These are phyloP conservation scores for Nemophila menziesii DNA, from an alignment of 257 asterid species.

Conservation along the genomic window DNA sequence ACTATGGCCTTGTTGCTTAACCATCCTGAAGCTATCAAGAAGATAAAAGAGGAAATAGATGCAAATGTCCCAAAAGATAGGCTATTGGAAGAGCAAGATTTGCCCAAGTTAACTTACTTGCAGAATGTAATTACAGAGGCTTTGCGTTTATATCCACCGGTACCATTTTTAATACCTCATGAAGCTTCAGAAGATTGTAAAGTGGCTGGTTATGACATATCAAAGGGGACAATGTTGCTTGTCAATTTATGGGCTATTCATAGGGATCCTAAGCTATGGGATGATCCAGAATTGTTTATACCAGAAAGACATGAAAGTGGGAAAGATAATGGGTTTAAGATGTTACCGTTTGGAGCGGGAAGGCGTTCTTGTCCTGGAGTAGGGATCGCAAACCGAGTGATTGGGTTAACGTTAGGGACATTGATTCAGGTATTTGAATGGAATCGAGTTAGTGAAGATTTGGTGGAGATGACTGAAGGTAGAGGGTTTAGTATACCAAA, in stretches of 20 bases:
- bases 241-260: conserved; percentile 6
- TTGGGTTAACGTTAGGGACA: neutral
- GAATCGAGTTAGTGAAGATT: conserved; percentile 4
- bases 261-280: neutral
- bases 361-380: conserved; percentile 11
- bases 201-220: conserved; percentile 3
- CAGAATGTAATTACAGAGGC: neutral
- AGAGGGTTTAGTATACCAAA: conserved; percentile 4
- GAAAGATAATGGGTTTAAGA: neutral
- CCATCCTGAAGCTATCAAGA: conserved; percentile 1
- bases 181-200: neutral
- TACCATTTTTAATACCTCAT: neutral
- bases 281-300: neutral
- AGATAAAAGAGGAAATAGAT: conserved; percentile 1
- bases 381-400: neutral
- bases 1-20: conserved; percentile 1
- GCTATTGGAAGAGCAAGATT: neutral
- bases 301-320: conserved; percentile 5
- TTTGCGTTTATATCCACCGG: neutral
- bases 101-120: neutral
- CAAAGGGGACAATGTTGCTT: neutral
- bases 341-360: conserved; percentile 10
- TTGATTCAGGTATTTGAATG: conserved; percentile 11
- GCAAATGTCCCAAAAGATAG: neutral
- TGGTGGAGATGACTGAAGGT: conserved; percentile 11